Conservation (phyloP, 2,329 filamentous ascomycete species). For the Diaporthe vaccinii region DNA sequence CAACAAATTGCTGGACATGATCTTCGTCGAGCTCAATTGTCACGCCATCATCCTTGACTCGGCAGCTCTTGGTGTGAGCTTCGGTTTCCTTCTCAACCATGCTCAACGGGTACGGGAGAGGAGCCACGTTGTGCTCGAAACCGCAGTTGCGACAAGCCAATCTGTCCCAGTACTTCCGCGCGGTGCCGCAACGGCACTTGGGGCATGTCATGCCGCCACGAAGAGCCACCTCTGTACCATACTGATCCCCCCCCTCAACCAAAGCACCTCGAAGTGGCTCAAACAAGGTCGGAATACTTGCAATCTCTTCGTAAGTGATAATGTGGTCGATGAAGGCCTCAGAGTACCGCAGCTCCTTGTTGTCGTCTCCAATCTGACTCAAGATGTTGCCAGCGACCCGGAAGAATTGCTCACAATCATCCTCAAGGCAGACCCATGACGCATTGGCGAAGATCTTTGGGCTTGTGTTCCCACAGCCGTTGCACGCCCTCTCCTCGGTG, state of each 20-base stretch:
- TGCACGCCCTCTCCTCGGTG: neutral
- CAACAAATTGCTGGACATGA: conserved; percentile 16
- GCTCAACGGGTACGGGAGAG: conserved; percentile 24
- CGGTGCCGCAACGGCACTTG: conserved; percentile 71
- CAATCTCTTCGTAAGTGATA: conserved; percentile 57
- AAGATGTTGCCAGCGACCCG: neutral
- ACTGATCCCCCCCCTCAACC: conserved; percentile 46
- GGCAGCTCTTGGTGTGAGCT: neutral
- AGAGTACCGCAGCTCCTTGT: conserved; percentile 62
- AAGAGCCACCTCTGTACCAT: conserved; percentile 63
- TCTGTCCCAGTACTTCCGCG: conserved; percentile 70
- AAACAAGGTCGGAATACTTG: conserved; percentile 54
- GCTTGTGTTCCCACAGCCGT: neutral
- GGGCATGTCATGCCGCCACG: conserved; percentile 78
- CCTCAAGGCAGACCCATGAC: conserved; percentile 30
- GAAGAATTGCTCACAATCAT: conserved; percentile 14
- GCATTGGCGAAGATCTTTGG: conserved; percentile 21
- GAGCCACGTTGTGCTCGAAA: conserved; percentile 50
- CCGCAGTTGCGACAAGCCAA: conserved; percentile 74
- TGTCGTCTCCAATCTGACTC: conserved; percentile 36
- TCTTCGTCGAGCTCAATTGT: neutral
- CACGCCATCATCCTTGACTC: neutral
- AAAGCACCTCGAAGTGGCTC: conserved; percentile 52
- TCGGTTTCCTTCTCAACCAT: conserved; percentile 14
- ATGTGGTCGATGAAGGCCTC: conserved; percentile 69